These are phyloP conservation scores for Hypomontagnella submonticulosa DNA, from an alignment of 495 filamentous ascomycete genomes.

Conservation along the genomic window DNA sequence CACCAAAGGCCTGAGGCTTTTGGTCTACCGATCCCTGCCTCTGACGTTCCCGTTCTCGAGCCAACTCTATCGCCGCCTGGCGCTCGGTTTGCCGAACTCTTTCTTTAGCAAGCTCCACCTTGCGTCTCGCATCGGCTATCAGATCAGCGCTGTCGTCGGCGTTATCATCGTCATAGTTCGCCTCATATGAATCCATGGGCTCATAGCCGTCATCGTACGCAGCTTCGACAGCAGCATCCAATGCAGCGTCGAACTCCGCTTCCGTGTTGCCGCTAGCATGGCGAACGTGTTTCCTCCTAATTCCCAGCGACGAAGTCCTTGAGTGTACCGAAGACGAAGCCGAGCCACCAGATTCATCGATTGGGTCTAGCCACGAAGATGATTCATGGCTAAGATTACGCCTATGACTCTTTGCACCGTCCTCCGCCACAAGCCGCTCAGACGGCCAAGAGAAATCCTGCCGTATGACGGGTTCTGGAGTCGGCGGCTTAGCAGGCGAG, in stretches of 20 bases:
- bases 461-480: constrained; percentile 52
- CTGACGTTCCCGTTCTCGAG: constrained; percentile 63
- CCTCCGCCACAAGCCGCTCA: constrained; percentile 42
- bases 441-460: constrained; percentile 57
- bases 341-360: constrained; percentile 92
- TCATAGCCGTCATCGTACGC: constrained; percentile 95
- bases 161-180: constrained; percentile 42
- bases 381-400: constrained; percentile 76
- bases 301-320: constrained; percentile 73
- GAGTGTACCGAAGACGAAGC: constrained; percentile 85
- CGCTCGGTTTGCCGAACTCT: constrained; percentile 79
- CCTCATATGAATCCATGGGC: constrained; percentile 66
- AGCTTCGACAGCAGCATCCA: constrained; percentile 95
- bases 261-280: constrained; percentile 80
- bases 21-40: constrained; percentile 50
- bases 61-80: constrained; percentile 72
- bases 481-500: constrained; percentile 55
- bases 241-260: constrained; percentile 92
- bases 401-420: constrained; percentile 55
- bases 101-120: constrained; percentile 82
- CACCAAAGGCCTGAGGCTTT: constrained; percentile 40
- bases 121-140: constrained; percentile 70
- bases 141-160: constrained; percentile 56
- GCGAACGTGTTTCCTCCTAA: constrained; percentile 73
- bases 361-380: constrained; percentile 94